Evolutionary conservation across 179 eudicot species (phyloP), one percentile per base, ranked within the genome.

Genomic region (Amaranthus tricolor): DNA sequence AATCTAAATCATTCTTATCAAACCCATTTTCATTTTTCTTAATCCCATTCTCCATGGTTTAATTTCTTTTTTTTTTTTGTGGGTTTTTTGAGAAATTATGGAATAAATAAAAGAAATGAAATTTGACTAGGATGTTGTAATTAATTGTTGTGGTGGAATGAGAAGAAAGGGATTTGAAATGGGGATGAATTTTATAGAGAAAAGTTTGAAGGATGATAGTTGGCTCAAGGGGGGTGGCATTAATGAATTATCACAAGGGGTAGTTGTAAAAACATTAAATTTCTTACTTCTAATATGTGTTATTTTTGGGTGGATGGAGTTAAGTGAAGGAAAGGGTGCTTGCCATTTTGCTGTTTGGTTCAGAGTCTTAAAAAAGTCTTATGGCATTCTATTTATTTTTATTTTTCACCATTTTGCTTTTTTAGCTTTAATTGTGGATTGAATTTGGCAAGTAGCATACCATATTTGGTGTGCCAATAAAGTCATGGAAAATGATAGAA

Each of bases 231-330:
- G 63, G 58, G 77, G 83, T 81, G 80, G 77, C 80, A 80, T 81
- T 81, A 67, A 81, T 72, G 83, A 67, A 56, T 54, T 24, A 55
- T 73, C 74, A 77, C 74, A 66, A 31, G 65, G 66, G 83, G 83
- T 63, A 81, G 80, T 65, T 81, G 75, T 76, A 77, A 55, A 50
- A 76, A 76, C 83, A 81, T 81, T 81, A 10, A 81, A 68, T 68
- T 68, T 50, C 60, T n/a, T 61, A 11, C 53, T 56, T 14, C 8
- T 17, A 1, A 20, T 17, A 52, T 54, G 55, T 73, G 74, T 31
- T 50, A 62, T 62, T 62, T 71, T 80, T 81, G 61, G 49, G 83
- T 77, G 77, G 75, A 73, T 79, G 79, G 66, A 59, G 62, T 70
- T 79, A 59, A 77, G 76, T 66, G 40, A 51, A 40, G 31, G 40